Evolutionary conservation across 768 basidiomycete genomes (phyloP).

Genomic region (Antrodiella citrinella): DNA sequence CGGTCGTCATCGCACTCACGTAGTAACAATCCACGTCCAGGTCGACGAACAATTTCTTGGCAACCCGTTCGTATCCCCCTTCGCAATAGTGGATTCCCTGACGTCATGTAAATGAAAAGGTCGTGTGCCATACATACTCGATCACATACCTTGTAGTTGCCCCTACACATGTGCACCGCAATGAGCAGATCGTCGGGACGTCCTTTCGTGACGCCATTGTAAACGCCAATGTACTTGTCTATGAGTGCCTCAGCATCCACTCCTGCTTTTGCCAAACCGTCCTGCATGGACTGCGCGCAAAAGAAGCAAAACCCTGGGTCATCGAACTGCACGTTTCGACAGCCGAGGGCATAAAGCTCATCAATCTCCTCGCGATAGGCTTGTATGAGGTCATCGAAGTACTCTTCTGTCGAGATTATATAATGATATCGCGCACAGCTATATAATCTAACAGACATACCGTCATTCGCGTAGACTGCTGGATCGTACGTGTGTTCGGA

Average conservation of each 20-base stretch:
- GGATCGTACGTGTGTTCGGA: slow-evolving; percentile 45
- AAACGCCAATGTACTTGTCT: slow-evolving; percentile 54
- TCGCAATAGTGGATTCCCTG: slow-evolving; percentile 46
- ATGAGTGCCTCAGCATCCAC: slow-evolving; percentile 56
- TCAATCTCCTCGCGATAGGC: slow-evolving; percentile 38
- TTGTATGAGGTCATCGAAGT: slow-evolving; percentile 38
- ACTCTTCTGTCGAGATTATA: slow-evolving; percentile 25
- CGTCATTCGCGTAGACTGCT: slow-evolving; percentile 51
- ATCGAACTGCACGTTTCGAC: slow-evolving; percentile 36
- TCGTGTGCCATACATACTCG: background rate
- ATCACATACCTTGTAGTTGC: slow-evolving; percentile 23
- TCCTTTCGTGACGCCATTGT: slow-evolving; percentile 43
- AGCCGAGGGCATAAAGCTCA: slow-evolving; percentile 36
- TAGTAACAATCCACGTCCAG: slow-evolving; percentile 48
- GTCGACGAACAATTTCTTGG: slow-evolving; percentile 42
- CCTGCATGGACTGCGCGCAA: slow-evolving; percentile 45
- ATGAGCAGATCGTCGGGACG: slow-evolving; percentile 46
- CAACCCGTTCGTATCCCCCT: slow-evolving; percentile 49
- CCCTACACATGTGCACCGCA: slow-evolving; percentile 53
- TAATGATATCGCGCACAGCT: slow-evolving; percentile 9
- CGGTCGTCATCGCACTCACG: slow-evolving; percentile 17
- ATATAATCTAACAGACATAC: slow-evolving; percentile 19
- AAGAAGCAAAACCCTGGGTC: slow-evolving; percentile 48
- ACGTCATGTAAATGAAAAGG: slow-evolving; percentile 28
- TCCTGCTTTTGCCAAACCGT: slow-evolving; percentile 48